Conservation (phyloP, 1,284 basidiomycete genomes). For the Pulveroboletus sp. region DNA sequence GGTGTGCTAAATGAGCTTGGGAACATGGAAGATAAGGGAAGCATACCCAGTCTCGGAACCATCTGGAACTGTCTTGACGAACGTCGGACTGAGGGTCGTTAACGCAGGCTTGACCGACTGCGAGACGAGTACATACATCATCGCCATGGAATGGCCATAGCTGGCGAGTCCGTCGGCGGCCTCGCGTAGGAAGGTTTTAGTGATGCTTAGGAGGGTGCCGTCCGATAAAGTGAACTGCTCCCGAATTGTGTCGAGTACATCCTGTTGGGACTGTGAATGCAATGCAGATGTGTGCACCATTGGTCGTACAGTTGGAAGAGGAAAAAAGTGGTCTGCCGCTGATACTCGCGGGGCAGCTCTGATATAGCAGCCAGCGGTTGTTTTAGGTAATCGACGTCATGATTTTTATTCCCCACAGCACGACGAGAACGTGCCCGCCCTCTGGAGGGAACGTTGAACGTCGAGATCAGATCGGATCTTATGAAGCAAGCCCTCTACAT, state of each 20-base stretch:
- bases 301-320: not conserved
- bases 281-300: slow-evolving; percentile 25
- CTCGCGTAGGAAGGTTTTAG: slow-evolving; percentile 79
- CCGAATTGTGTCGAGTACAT: slow-evolving; percentile 53
- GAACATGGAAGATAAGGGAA: slow-evolving; percentile 7
- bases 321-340: not conserved
- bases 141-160: slow-evolving; percentile 83
- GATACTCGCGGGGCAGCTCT: too few species aligned
- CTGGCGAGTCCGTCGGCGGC: slow-evolving; percentile 67
- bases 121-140: slow-evolving; percentile 62
- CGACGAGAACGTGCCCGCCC: too few species aligned
- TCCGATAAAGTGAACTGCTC: slow-evolving; percentile 68
- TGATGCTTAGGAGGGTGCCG: slow-evolving; percentile 65
- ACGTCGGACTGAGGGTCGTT: slow-evolving; percentile 66
- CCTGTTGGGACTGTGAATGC: slow-evolving; percentile 16
- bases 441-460: too few species aligned
- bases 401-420: not conserved
- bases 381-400: slow-evolving; percentile 3
- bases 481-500: too few species aligned
- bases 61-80: slow-evolving; percentile 87
- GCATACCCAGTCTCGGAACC: slow-evolving; percentile 89
- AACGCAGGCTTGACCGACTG: slow-evolving; percentile 5
- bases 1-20: slow-evolving; percentile 4
- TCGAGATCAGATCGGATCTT: too few species aligned
- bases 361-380: not conserved